A percentile compares a stretch with the other conserved stretches of the same genome.
phyloP scores from a whole-genome alignment of 2,329 filamentous ascomycete species.

The Alternaria sp. region DNA sequence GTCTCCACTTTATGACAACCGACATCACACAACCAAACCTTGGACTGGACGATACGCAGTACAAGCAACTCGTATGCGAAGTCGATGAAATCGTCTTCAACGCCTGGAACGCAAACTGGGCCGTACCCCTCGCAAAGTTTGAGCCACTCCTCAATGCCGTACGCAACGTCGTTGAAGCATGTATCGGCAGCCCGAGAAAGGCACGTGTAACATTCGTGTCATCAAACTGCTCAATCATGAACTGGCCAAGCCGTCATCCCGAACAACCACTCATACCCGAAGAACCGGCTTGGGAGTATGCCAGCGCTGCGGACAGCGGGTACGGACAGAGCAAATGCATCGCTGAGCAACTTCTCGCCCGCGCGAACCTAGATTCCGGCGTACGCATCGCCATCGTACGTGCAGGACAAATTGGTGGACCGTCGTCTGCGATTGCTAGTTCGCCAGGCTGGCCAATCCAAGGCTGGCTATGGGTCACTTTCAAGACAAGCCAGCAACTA shows the following conservation, averaged over 20 bases:
- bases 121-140: background rate
- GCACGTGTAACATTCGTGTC: background rate
- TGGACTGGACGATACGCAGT: background rate
- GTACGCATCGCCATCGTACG: slow-evolving; percentile 1
- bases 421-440: background rate
- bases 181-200: background rate
- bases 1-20: background rate
- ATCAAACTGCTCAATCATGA: background rate
- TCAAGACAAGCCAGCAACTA: background rate
- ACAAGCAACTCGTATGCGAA: background rate
- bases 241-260: background rate
- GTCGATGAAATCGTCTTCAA: slow-evolving; percentile 1
- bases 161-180: background rate
- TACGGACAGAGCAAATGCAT: slow-evolving; percentile 5
- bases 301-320: background rate
- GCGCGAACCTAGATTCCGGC: background rate
- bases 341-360: background rate
- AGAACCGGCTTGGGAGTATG: background rate
- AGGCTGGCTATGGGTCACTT: background rate
- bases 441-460: background rate
- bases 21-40: background rate
- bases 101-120: slow-evolving; percentile 5
- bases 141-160: background rate
- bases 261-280: background rate
- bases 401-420: background rate